phyloP scores from a whole-genome alignment of 2,329 filamentous ascomycete genomes.

The Metarhizium album region DNA sequence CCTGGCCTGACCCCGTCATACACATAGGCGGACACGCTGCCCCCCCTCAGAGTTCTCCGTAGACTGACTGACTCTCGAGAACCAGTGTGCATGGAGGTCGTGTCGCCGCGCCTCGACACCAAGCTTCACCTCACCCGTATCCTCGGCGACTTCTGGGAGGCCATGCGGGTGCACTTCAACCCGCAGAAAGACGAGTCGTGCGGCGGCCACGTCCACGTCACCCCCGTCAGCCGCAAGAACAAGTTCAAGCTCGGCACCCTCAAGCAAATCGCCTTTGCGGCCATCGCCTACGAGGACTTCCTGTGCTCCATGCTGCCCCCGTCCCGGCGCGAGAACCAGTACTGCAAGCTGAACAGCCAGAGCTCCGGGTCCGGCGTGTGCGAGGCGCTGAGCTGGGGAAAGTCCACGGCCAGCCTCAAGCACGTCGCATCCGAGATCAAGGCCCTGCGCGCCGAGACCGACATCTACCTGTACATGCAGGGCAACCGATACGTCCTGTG shows the following conservation, averaged over 20 bases:
- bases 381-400: conserved; percentile 18
- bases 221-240: conserved; percentile 21
- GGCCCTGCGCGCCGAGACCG: conserved; percentile 15
- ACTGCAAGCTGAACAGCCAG: conserved; percentile 23
- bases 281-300: conserved; percentile 24
- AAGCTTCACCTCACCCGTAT: conserved; percentile 20
- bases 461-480: conserved; percentile 28
- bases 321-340: conserved; percentile 24
- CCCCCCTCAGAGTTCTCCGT: too few species aligned
- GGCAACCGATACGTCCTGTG: conserved; percentile 28
- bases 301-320: conserved; percentile 21
- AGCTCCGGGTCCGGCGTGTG: conserved; percentile 21
- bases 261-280: conserved; percentile 27
- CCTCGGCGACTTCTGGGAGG: conserved; percentile 30
- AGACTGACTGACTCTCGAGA: background rate
- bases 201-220: conserved; percentile 30
- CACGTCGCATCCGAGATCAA: conserved; percentile 21
- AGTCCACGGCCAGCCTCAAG: conserved; percentile 14
- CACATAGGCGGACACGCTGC: too few species aligned
- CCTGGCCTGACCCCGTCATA: too few species aligned
- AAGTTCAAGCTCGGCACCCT: conserved; percentile 25
- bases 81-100: conserved; percentile 31
- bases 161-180: conserved; percentile 30
- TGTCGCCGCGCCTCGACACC: conserved; percentile 27
- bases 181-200: conserved; percentile 24